Evolutionary conservation across 768 basidiomycete species (phyloP), one percentile per base, ranked within the genome.

Genomic region (Amanita phalloides): DNA sequence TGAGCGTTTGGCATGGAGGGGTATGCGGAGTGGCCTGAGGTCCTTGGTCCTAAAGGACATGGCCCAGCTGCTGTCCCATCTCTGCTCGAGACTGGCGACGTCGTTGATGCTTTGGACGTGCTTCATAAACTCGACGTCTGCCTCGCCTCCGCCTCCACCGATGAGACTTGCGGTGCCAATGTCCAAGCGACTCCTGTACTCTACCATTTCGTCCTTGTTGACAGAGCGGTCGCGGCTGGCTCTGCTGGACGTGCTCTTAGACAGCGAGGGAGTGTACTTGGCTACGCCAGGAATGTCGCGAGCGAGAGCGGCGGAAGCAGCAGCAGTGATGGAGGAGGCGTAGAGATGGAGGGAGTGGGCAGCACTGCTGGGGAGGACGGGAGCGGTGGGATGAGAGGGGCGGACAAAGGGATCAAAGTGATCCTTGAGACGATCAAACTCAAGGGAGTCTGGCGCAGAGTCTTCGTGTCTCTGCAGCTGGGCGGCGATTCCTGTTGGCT

Each of bases 391-490:
- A 54, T 84, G 78, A 55, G 87, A 82, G 74, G 86, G 79, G 68
- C 91, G 84, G 67, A 99, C 71, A 72, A 90, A 88, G 51, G 91
- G 88, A 64, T 98, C 96, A 71, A 97, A 93, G 67, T 98, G 94
- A 60, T 96, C 92, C 69, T 95, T 95, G 60, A 99, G 67, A 54
- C 86, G 80, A 58, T 99, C 96, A 62, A 96, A 93, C 66, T 96
- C 94, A 56, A 92, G 69, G 9, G 81, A 78, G 53, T 90, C 91
- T 8, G 86, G 82, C 0, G 85, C 84, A 21, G 84, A 84, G 60
- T 94, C 90, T 73, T 95, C 88, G 53, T 77, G 79, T 67, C 86
- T 91, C 63, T 96, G 93, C 25, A 97, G 70, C 64, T 97, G 95
- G 17, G 86, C 94, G 54, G 94, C 93, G 26, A 99, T 78, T 13